A percentile compares a stretch with the other conserved stretches of the same genome.
phyloP scores from a whole-genome alignment of 768 basidiomycete species.

The Boletus sp. region DNA sequence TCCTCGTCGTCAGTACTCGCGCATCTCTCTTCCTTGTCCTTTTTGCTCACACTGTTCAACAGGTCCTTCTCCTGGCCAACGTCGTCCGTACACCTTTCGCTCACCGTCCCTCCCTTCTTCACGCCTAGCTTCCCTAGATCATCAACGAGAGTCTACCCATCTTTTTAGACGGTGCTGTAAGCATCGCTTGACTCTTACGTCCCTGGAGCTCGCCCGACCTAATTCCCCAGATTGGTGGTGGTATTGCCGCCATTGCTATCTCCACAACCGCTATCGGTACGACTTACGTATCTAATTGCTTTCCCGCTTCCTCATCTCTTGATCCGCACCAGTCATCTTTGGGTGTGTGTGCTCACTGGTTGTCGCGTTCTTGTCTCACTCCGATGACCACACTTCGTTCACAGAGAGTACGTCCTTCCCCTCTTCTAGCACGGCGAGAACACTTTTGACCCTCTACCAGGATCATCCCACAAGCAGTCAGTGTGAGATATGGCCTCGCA shows the following conservation, averaged over 20 bases:
- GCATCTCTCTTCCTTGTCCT: neutral
- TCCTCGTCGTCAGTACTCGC: constrained; percentile 66
- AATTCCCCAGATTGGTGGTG: constrained; percentile 52
- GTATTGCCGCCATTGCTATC: constrained; percentile 72
- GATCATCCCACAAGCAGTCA: constrained; percentile 71
- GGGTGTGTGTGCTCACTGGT: constrained; percentile 47
- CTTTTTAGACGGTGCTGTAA: constrained; percentile 69
- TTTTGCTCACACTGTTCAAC: constrained; percentile 1
- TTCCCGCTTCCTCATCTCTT: neutral
- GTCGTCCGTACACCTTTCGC: constrained; percentile 50
- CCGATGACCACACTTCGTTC: neutral
- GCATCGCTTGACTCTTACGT: constrained; percentile 37
- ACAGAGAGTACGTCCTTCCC: constrained; percentile 36
- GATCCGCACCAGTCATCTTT: constrained; percentile 60
- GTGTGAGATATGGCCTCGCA: constrained; percentile 72
- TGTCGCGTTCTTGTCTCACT: neutral
- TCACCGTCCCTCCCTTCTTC: neutral
- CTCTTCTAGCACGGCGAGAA: neutral
- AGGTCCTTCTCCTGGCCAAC: constrained; percentile 86
- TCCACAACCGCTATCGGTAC: constrained; percentile 58
- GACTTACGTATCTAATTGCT: constrained; percentile 15
- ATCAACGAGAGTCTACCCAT: constrained; percentile 83
- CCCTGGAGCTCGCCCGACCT: constrained; percentile 53
- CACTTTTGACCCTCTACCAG: constrained; percentile 28
- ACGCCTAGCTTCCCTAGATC: constrained; percentile 44